phyloP scores from a whole-genome alignment of 2,329 filamentous ascomycete species.

The Trichophyton equinum region DNA sequence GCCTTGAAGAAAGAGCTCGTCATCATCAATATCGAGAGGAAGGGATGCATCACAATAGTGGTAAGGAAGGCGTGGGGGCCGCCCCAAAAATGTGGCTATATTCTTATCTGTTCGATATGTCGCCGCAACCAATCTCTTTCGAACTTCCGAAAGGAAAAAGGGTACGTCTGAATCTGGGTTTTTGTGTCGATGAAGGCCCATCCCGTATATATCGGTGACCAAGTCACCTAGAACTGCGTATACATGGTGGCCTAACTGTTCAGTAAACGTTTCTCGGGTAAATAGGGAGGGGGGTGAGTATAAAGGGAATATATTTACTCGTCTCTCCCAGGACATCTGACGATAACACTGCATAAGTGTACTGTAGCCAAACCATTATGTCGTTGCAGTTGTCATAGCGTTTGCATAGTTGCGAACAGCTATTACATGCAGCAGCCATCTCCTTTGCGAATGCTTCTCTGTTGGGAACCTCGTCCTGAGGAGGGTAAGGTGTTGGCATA shows the following conservation, averaged over 20 bases:
- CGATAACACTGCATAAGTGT: conserved; percentile 12
- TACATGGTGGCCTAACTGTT: conserved; percentile 12
- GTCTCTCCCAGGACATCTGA: conserved; percentile 13
- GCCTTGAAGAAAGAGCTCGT: conserved; percentile 14
- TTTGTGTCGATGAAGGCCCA: conserved; percentile 11
- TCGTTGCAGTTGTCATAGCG: conserved; percentile 11
- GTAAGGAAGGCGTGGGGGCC: conserved; percentile 21
- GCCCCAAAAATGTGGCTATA: conserved; percentile 21
- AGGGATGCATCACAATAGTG: conserved; percentile 19
- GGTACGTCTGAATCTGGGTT: conserved; percentile 12
- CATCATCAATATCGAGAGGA: conserved; percentile 21
- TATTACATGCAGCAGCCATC: conserved; percentile 15
- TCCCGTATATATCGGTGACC: conserved; percentile 13
- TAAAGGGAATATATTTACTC: conserved; percentile 8
- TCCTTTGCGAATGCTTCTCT: conserved; percentile 11
- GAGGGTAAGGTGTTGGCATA: not conserved
- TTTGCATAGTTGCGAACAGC: conserved; percentile 14
- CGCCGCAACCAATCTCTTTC: conserved; percentile 18
- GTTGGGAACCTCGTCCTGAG: conserved; percentile 9
- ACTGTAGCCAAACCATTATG: conserved; percentile 15
- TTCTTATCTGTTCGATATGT: conserved; percentile 20
- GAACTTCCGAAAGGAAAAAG: conserved; percentile 20
- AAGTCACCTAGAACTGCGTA: conserved; percentile 15
- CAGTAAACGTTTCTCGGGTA: conserved; percentile 2
- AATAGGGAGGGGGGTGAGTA: not conserved